phyloP scores from a whole-genome alignment of 2,329 filamentous ascomycete genomes.

The Raffaelea albimanens region DNA sequence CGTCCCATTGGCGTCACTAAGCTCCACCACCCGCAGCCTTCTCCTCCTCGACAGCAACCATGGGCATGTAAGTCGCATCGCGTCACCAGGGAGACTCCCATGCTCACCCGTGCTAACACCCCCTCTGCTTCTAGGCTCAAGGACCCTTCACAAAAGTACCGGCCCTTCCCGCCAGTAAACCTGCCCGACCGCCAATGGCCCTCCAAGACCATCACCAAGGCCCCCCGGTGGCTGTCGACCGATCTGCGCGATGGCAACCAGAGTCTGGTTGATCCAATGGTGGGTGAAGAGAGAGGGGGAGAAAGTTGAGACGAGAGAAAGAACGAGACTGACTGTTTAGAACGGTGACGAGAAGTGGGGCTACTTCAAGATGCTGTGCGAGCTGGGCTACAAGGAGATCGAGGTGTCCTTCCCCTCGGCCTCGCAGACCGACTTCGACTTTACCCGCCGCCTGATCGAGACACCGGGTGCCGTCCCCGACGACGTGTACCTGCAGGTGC shows the following conservation, averaged over 20 bases:
- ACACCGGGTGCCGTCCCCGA: slow-evolving; percentile 76
- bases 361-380: slow-evolving; percentile 90
- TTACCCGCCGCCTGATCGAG: slow-evolving; percentile 77
- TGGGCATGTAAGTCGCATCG: not conserved
- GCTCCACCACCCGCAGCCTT: too few relatives aligned
- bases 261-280: slow-evolving; percentile 87
- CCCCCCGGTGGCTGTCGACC: slow-evolving; percentile 84
- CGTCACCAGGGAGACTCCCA: too few relatives aligned
- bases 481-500: slow-evolving; percentile 85
- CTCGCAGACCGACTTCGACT: slow-evolving; percentile 93
- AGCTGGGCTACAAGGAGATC: slow-evolving; percentile 95
- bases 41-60: not conserved
- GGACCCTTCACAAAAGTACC: slow-evolving; percentile 70
- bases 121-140: slow-evolving; percentile 47
- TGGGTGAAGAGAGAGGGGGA: slow-evolving; percentile 28
- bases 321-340: slow-evolving; percentile 31
- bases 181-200: slow-evolving; percentile 75
- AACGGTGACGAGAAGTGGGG: slow-evolving; percentile 90
- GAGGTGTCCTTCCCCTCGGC: slow-evolving; percentile 93
- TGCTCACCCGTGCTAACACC: too few relatives aligned
- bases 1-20: too few relatives aligned
- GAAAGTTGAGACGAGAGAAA: too few relatives aligned
- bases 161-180: slow-evolving; percentile 55
- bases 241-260: slow-evolving; percentile 91
- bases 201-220: slow-evolving; percentile 68